A percentile compares a stretch with the other conserved stretches of the same genome.
These are phyloP conservation scores for Mallotus repandus DNA, from an alignment of 441 rosid species.

Conservation along the genomic window DNA sequence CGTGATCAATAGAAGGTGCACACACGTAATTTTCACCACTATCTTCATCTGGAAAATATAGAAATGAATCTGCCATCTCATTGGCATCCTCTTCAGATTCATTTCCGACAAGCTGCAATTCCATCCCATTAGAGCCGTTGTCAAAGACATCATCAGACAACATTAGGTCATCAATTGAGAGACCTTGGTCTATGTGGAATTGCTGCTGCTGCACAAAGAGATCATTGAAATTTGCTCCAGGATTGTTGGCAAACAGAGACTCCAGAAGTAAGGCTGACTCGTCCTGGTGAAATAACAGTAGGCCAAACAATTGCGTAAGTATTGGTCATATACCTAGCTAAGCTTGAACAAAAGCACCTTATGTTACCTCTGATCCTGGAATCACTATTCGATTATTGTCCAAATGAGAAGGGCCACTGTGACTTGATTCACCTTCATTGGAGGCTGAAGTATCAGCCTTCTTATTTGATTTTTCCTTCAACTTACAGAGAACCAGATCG, in stretches of 20 bases:
- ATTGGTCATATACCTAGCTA: not conserved
- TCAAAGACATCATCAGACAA: not conserved
- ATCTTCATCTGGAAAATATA: not conserved
- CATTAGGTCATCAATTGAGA: not conserved
- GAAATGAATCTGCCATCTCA: slow-evolving; percentile 9
- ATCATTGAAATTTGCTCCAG: not conserved
- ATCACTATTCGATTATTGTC: not conserved
- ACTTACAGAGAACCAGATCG: slow-evolving; percentile 24
- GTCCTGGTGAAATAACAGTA: not conserved
- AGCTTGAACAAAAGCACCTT: not conserved
- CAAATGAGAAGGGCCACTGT: not conserved
- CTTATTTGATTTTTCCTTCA: slow-evolving; percentile 24
- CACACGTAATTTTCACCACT: not conserved
- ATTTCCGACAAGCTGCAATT: not conserved
- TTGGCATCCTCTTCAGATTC: not conserved
- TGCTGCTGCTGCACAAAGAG: not conserved
- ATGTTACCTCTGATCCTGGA: slow-evolving; percentile 11
- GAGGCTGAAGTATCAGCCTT: not conserved
- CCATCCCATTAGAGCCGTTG: not conserved
- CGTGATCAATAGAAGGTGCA: not conserved
- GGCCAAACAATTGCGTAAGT: not conserved
- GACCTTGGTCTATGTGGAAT: slow-evolving; percentile 8
- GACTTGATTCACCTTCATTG: slow-evolving; percentile 19
- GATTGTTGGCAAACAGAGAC: not conserved
- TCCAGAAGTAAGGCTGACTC: not conserved